These are phyloP conservation scores for Tillandsia leiboldiana DNA, from an alignment of 176 grass and related monocot genomes.

Conservation along the genomic window DNA sequence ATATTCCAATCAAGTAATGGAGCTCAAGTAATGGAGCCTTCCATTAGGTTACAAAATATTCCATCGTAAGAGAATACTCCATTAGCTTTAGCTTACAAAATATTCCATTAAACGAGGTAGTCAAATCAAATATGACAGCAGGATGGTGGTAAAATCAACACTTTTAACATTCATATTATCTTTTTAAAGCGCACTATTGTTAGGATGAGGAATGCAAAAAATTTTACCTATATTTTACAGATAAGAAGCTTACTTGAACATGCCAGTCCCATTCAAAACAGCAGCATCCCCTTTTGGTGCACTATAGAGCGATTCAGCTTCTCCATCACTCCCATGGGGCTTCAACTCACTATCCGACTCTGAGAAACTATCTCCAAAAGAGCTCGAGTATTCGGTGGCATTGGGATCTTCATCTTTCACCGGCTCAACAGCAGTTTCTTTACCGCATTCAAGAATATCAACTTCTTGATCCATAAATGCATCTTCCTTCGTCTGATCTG, in stretches of 20 bases:
- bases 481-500: neutral
- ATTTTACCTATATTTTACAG: neutral
- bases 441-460: slow-evolving; percentile 19
- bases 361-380: slow-evolving; percentile 73
- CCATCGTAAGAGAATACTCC: too few species aligned
- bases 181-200: neutral
- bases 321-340: slow-evolving; percentile 58
- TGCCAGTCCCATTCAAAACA: slow-evolving; percentile 40
- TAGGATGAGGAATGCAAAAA: neutral
- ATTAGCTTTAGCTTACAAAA: too few species aligned
- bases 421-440: neutral
- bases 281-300: slow-evolving; percentile 35
- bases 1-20: too few species aligned
- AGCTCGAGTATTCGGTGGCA: slow-evolving; percentile 80
- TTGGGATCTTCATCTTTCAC: slow-evolving; percentile 46
- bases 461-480: slow-evolving; percentile 11
- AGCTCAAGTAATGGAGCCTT: too few species aligned
- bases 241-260: slow-evolving; percentile 59
- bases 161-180: neutral
- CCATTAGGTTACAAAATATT: too few species aligned
- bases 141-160: too few species aligned
- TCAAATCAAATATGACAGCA: too few species aligned
- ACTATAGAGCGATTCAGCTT: slow-evolving; percentile 73
- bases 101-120: too few species aligned
- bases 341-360: slow-evolving; percentile 58